phyloP scores from a whole-genome alignment of 495 filamentous ascomycete genomes.

The Polyplosphaeria fusca region DNA sequence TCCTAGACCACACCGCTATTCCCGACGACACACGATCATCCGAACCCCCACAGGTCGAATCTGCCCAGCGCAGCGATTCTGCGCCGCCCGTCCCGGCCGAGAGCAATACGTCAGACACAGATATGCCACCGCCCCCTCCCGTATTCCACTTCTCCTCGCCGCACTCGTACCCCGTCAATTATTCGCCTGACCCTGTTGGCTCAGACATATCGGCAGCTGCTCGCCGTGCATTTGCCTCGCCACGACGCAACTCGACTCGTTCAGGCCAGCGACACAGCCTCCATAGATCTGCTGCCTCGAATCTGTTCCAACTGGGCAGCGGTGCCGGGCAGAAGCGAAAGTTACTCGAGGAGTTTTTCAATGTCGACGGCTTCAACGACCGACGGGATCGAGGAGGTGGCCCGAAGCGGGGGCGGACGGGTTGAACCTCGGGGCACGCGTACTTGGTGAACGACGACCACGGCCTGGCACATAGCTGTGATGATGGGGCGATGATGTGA shows the following conservation, averaged over 20 bases:
- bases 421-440: slow-evolving; percentile 43
- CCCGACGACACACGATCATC: slow-evolving; percentile 38
- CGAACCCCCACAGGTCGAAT: slow-evolving; percentile 29
- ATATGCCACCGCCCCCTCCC: slow-evolving; percentile 41
- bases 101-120: slow-evolving; percentile 12
- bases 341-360: slow-evolving; percentile 76
- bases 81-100: slow-evolving; percentile 30
- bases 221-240: slow-evolving; percentile 52
- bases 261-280: slow-evolving; percentile 47
- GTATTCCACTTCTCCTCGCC: slow-evolving; percentile 71
- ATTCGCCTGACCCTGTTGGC: slow-evolving; percentile 62
- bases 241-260: slow-evolving; percentile 52
- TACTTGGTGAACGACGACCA: too few relatives aligned
- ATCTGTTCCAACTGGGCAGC: slow-evolving; percentile 47
- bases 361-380: slow-evolving; percentile 64
- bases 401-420: slow-evolving; percentile 67
- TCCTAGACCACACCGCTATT: slow-evolving; percentile 52
- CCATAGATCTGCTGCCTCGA: slow-evolving; percentile 41
- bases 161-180: slow-evolving; percentile 56
- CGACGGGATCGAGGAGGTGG: slow-evolving; percentile 61
- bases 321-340: slow-evolving; percentile 76
- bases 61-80: slow-evolving; percentile 43
- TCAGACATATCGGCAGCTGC: slow-evolving; percentile 42
- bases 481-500: background rate
- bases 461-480: background rate